phyloP scores from a whole-genome alignment of 78 protist species.

The Capsaspora owczarzaki region DNA sequence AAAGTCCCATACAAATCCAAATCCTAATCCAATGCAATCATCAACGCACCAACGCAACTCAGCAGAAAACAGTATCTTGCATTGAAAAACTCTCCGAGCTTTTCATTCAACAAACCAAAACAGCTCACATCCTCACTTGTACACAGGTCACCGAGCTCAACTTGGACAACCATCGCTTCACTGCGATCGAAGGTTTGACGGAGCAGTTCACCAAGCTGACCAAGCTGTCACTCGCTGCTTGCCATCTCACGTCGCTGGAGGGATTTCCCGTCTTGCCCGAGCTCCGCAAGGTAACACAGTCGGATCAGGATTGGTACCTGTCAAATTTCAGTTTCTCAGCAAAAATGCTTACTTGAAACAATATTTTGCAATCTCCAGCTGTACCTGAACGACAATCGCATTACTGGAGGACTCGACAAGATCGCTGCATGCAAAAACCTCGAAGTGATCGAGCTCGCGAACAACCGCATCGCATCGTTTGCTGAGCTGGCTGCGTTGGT shows the following conservation, averaged over 20 bases:
- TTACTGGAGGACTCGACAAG: neutral
- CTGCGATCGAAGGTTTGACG: neutral
- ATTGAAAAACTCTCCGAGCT: no score
- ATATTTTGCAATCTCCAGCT: neutral
- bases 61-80: no score
- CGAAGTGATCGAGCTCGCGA: neutral
- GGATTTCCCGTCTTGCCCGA: neutral
- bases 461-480: neutral
- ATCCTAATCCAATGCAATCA: no score
- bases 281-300: neutral
- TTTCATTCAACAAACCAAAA: no score
- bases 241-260: neutral
- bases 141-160: neutral
- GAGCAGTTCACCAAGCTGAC: neutral
- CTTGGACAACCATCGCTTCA: neutral
- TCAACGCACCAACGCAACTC: no score
- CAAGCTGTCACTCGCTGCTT: neutral
- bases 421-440: neutral
- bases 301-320: neutral
- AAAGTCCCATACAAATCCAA: no score
- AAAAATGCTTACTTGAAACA: neutral
- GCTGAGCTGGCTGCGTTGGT: neutral
- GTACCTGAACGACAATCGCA: neutral
- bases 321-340: neutral
- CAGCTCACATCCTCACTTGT: no score